A percentile compares a stretch with the other conserved stretches of the same genome.
phyloP scores from a whole-genome alignment of 2,329 filamentous ascomycete species.

The Monilinia fructigena region DNA sequence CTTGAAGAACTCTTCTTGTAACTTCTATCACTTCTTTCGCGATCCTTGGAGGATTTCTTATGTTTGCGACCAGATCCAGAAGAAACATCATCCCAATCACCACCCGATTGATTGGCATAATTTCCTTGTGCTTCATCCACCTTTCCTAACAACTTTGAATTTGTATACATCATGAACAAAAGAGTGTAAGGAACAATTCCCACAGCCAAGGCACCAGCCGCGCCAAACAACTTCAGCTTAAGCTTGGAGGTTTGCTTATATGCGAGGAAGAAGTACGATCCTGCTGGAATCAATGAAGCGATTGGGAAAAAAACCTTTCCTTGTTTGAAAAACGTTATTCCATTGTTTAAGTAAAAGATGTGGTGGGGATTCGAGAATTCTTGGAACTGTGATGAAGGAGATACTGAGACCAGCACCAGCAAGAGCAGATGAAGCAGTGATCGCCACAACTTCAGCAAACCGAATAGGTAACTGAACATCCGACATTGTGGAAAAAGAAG shows the following conservation, averaged over 20 bases:
- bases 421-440: slow-evolving; percentile 51
- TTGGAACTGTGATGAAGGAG: slow-evolving; percentile 48
- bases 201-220: slow-evolving; percentile 48
- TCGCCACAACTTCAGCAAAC: slow-evolving; percentile 49
- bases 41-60: slow-evolving; percentile 20
- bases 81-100: slow-evolving; percentile 16
- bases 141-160: slow-evolving; percentile 49
- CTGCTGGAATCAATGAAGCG: slow-evolving; percentile 43
- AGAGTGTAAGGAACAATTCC: slow-evolving; percentile 54
- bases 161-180: slow-evolving; percentile 48
- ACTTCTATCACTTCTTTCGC: slow-evolving; percentile 15
- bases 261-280: slow-evolving; percentile 49
- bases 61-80: slow-evolving; percentile 20
- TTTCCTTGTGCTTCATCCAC: slow-evolving; percentile 43
- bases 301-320: slow-evolving; percentile 44
- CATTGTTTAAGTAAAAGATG: slow-evolving; percentile 57
- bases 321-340: slow-evolving; percentile 44
- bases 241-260: slow-evolving; percentile 35
- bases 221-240: slow-evolving; percentile 41
- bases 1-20: slow-evolving; percentile 22
- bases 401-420: slow-evolving; percentile 43
- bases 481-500: slow-evolving; percentile 1
- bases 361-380: slow-evolving; percentile 55
- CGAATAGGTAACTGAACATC: slow-evolving; percentile 41
- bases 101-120: slow-evolving; percentile 18